phyloP scores from a whole-genome alignment of 1,284 basidiomycete species.

The Trichosporon faecale region DNA sequence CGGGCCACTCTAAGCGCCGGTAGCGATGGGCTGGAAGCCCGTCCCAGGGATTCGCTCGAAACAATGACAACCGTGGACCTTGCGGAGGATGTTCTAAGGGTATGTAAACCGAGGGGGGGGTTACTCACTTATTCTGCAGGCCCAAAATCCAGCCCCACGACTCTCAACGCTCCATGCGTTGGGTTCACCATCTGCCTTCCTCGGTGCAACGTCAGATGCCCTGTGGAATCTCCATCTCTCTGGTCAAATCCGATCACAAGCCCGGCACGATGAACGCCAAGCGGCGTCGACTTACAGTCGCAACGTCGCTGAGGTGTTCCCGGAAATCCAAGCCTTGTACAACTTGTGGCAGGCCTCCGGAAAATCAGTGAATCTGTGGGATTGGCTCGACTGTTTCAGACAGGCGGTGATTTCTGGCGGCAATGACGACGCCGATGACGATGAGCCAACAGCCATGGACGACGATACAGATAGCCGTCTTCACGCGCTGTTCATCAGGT shows the following conservation, averaged over 20 bases:
- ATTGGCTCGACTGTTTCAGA: slow-evolving; percentile 45
- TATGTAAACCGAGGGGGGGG: slow-evolving; percentile 1
- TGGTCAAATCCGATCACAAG: neutral
- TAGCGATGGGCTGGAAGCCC: neutral
- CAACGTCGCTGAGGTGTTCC: slow-evolving; percentile 15
- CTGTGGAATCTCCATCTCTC: neutral
- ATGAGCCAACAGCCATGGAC: neutral
- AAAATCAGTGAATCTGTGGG: slow-evolving; percentile 44
- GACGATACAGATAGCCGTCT: slow-evolving; percentile 22
- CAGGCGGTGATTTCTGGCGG: slow-evolving; percentile 14
- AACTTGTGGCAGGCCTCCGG: slow-evolving; percentile 39
- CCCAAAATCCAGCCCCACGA: slow-evolving; percentile 21
- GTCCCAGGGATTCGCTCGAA: neutral
- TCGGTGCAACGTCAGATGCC: neutral
- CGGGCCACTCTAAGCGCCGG: neutral
- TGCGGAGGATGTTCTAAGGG: slow-evolving; percentile 23
- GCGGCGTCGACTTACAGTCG: neutral
- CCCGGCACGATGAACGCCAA: neutral
- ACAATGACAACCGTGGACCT: slow-evolving; percentile 13
- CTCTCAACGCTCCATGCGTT: slow-evolving; percentile 24
- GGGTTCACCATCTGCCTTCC: slow-evolving; percentile 12
- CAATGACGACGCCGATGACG: neutral
- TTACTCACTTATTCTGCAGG: neutral
- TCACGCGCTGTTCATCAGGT: slow-evolving; percentile 44
- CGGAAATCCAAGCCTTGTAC: slow-evolving; percentile 36